phyloP scores from a whole-genome alignment of 768 basidiomycete species.

The Ramaria sp. region DNA sequence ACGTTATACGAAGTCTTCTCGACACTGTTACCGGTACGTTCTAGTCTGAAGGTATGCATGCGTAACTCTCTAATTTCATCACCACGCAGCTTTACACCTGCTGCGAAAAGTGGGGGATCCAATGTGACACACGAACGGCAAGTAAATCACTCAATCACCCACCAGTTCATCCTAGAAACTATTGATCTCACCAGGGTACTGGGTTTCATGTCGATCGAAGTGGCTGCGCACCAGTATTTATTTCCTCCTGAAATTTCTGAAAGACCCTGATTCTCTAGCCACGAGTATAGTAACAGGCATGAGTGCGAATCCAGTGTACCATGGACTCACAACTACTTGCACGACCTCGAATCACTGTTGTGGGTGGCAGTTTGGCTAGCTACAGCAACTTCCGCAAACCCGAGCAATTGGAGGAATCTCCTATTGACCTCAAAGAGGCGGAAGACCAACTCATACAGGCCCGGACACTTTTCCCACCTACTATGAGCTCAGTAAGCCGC shows the following conservation, averaged over 20 bases:
- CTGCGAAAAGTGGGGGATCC: not conserved
- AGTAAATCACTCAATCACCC: not conserved
- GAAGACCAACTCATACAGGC: too few relatives aligned
- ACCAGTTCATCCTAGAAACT: not conserved
- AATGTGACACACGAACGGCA: not conserved
- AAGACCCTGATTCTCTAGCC: too few relatives aligned
- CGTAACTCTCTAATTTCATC: not conserved
- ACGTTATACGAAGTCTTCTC: not conserved
- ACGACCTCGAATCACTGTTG: slow-evolving; percentile 12
- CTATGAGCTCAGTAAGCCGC: too few relatives aligned
- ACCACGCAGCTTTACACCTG: not conserved
- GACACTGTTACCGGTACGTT: not conserved
- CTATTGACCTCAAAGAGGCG: too few relatives aligned
- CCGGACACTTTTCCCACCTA: too few relatives aligned
- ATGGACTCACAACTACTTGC: slow-evolving; percentile 7
- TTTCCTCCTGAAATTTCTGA: too few relatives aligned
- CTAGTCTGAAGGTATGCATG: not conserved
- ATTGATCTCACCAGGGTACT: not conserved
- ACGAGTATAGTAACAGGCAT: too few relatives aligned
- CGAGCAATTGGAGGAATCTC: too few relatives aligned
- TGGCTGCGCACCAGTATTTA: too few relatives aligned
- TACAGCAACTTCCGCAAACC: too few relatives aligned
- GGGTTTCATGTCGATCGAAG: slow-evolving; percentile 7
- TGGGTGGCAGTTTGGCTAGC: slow-evolving; percentile 11
- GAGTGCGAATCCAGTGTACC: too few relatives aligned